These are phyloP conservation scores for Echinochloa phyllopogon DNA, from an alignment of 176 grass and related monocot species.

Conservation along the genomic window DNA sequence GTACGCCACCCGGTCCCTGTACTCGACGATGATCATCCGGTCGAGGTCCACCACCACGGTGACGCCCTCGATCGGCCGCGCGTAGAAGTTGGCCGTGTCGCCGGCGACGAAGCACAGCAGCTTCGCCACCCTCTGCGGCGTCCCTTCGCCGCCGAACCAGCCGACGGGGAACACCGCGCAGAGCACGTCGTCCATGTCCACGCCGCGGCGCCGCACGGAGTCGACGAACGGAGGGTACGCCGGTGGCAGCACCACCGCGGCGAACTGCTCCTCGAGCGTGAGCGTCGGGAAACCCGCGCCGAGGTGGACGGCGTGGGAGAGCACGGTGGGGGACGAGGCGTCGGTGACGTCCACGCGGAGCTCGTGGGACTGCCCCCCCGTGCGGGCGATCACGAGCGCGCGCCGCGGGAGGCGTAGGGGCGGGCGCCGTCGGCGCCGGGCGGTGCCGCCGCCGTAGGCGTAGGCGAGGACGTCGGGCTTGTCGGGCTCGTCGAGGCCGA, in stretches of 20 bases:
- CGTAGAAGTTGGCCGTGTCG: constrained; percentile 63
- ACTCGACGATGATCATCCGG: constrained; percentile 65
- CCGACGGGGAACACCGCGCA: constrained; percentile 53
- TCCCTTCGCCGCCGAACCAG: constrained; percentile 56
- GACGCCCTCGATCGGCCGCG: constrained; percentile 68
- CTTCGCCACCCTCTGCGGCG: constrained; percentile 52
- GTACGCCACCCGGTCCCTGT: constrained; percentile 43
- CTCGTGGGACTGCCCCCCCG: constrained; percentile 57
- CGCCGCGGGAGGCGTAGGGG: constrained; percentile 21
- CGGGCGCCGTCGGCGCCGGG: no score
- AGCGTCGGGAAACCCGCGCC: constrained; percentile 56
- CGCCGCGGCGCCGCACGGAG: constrained; percentile 48
- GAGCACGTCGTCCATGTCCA: constrained; percentile 49
- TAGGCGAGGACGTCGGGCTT: constrained; percentile 55
- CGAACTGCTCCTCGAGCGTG: constrained; percentile 51
- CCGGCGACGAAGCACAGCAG: constrained; percentile 52
- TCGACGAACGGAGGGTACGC: constrained; percentile 55
- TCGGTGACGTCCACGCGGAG: constrained; percentile 46
- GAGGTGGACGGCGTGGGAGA: constrained; percentile 54
- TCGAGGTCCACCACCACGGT: constrained; percentile 75
- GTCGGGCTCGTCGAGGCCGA: constrained; percentile 87
- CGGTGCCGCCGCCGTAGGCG: constrained; percentile 48
- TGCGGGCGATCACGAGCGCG: constrained; percentile 59
- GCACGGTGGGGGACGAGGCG: constrained; percentile 15
- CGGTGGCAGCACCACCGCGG: constrained; percentile 40